These are phyloP conservation scores for Fonsecaea pugnacius DNA, from an alignment of 2,329 filamentous ascomycete genomes.

Conservation along the genomic window DNA sequence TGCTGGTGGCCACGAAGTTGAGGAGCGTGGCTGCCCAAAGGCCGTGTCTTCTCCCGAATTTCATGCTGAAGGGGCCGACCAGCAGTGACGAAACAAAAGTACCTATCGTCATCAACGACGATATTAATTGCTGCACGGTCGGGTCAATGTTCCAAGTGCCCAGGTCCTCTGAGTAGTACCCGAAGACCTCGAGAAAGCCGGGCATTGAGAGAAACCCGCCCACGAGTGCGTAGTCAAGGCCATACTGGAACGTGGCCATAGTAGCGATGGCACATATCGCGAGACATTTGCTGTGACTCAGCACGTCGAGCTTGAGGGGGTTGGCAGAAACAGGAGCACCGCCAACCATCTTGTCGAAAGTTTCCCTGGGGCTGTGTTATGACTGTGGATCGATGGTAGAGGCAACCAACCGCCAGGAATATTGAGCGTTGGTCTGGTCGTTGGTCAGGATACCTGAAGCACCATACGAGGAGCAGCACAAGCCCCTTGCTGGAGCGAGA, in stretches of 20 bases:
- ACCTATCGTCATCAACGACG: slow-evolving; percentile 58
- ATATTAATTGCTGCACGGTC: slow-evolving; percentile 59
- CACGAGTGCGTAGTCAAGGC: slow-evolving; percentile 53
- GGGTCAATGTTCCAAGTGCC: slow-evolving; percentile 29
- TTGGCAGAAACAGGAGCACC: slow-evolving; percentile 29
- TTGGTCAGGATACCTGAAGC: neutral
- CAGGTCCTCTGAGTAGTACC: slow-evolving; percentile 50
- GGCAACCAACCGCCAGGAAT: neutral
- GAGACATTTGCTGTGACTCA: slow-evolving; percentile 50
- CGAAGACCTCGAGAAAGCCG: slow-evolving; percentile 57
- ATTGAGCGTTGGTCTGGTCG: neutral
- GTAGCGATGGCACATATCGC: slow-evolving; percentile 53
- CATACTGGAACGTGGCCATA: slow-evolving; percentile 58
- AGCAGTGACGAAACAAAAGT: slow-evolving; percentile 56
- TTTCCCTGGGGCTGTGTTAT: neutral
- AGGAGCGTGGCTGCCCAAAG: slow-evolving; percentile 56
- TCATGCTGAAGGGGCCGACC: slow-evolving; percentile 54
- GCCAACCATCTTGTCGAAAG: slow-evolving; percentile 20
- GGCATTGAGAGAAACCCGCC: slow-evolving; percentile 57
- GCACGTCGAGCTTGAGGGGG: slow-evolving; percentile 31
- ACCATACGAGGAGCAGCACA: neutral
- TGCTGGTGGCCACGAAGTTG: slow-evolving; percentile 49
- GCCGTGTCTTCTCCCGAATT: slow-evolving; percentile 53
- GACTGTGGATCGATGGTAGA: neutral
- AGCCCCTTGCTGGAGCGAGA: neutral